Evolutionary conservation across 208 protist genomes (phyloP).

Genomic region (Leishmania amazonensis): DNA sequence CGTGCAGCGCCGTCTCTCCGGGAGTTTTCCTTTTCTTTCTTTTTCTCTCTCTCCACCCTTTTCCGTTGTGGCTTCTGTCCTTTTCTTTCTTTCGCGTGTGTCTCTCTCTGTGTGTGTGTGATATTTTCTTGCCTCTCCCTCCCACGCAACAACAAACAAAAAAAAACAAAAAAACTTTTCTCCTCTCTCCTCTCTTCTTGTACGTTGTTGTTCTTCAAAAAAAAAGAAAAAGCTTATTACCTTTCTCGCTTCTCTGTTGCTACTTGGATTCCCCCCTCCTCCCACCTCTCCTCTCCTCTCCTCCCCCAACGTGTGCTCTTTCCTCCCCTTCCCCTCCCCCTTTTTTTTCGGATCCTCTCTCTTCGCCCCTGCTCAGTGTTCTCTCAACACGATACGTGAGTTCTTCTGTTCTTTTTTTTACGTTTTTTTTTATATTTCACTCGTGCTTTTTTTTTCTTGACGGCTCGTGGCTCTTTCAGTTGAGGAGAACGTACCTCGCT

Average conservation of each 20-base stretch:
- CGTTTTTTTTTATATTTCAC: neutral
- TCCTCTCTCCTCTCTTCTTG: neutral
- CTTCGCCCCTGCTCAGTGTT: neutral
- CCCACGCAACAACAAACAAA: neutral
- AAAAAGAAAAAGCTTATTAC: too few relatives aligned
- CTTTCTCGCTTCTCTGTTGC: neutral
- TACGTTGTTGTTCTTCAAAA: too few relatives aligned
- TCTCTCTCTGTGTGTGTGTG: neutral
- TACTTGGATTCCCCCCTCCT: neutral
- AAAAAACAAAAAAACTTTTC: neutral
- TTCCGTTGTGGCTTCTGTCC: neutral
- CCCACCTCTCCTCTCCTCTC: too few relatives aligned
- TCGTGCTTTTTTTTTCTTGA: neutral
- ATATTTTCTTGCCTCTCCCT: neutral
- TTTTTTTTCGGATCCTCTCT: neutral
- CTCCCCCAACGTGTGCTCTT: neutral
- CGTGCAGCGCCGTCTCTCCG: neutral
- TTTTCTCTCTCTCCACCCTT: neutral
- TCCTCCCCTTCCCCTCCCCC: neutral
- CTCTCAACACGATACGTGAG: slow-evolving; percentile 1
- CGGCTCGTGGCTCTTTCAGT: neutral
- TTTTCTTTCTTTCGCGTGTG: neutral
- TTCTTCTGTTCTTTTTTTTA: neutral
- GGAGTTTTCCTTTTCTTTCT: neutral
- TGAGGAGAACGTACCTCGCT: neutral